Evolutionary conservation across 1,284 basidiomycete genomes (phyloP), one percentile per base, ranked within the genome.

Genomic region (Coriolopsis trogii): DNA sequence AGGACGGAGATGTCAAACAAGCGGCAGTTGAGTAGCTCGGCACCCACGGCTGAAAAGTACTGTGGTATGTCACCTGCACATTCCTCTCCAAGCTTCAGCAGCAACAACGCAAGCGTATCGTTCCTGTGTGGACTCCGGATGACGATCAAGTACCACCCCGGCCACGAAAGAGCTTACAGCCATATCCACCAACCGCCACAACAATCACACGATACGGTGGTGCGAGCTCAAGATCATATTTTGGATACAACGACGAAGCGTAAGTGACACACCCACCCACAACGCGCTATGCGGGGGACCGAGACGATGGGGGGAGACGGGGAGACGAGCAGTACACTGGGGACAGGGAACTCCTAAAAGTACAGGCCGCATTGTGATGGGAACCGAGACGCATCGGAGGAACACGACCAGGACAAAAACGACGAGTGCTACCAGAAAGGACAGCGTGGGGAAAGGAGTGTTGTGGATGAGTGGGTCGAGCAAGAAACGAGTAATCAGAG

Each of bases 321-420:
- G 36, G 50, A 54, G 56, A 46, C 47, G 51, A 60, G 55, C 42
- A 55, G 52, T 56, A 60, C 58, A 61, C 53, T 50, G 46, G 47
- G 55, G 57, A 51, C 41, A 46, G 44, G 54, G 52, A 46, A 58
- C 64, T 65, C 69, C 64, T 73, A 74, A 63, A 70, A 72, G 70
- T 75, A 76, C 74, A 75, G 63, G 72, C 68, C 73, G 70, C 64
- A 67, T 70, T 67, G 66, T 67, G 66, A 61, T 53, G 58, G 56
- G 60, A 61, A 66, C 63, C 68, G 63, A 69, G 66, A 67, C 65
- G 62, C 41, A 59, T 61, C 55, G 44, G 20, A 24, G 54, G 45
- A 54, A 64, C 52, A 57, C 60, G 61, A 67, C 67, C 67, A 66
- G 63, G 67, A 71, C 70, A 64, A 67, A 71, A 66, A 68, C 67